Conservation (phyloP, 495 filamentous ascomycete species). For the Collariella sp. region DNA sequence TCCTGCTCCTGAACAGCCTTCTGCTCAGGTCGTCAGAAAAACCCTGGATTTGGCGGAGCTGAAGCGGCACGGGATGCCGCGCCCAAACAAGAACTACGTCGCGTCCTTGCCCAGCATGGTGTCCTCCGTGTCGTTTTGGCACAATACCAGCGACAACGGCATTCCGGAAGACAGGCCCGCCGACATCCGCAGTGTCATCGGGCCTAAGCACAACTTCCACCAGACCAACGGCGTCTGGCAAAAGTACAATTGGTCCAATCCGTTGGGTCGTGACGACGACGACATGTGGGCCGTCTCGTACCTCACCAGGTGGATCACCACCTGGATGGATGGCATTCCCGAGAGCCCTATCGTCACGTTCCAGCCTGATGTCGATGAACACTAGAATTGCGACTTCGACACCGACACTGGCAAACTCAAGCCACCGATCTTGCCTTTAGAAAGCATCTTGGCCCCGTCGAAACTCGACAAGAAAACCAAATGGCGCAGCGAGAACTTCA, state of each 20-base stretch:
- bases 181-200: constrained; percentile 20
- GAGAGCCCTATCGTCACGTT: constrained; percentile 11
- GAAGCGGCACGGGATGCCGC: background rate
- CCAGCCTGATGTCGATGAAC: constrained; percentile 1
- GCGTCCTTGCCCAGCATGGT: constrained; percentile 8
- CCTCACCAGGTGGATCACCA: constrained; percentile 2
- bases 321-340: constrained; percentile 7
- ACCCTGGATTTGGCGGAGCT: background rate
- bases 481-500: constrained; percentile 17
- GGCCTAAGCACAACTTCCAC: constrained; percentile 4
- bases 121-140: background rate
- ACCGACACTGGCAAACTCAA: constrained; percentile 27
- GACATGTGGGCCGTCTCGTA: background rate
- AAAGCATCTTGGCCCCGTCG: constrained; percentile 10
- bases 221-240: background rate
- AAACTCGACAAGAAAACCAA: background rate
- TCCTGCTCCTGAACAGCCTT: background rate
- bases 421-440: constrained; percentile 17
- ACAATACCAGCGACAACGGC: constrained; percentile 10
- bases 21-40: background rate
- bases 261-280: constrained; percentile 1
- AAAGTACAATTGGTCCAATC: constrained; percentile 5
- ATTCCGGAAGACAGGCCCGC: background rate
- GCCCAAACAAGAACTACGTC: constrained; percentile 4
- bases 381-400: constrained; percentile 28